These are phyloP conservation scores for Xylaria sp. DNA, from an alignment of 2,329 filamentous ascomycete genomes.

Conservation along the genomic window DNA sequence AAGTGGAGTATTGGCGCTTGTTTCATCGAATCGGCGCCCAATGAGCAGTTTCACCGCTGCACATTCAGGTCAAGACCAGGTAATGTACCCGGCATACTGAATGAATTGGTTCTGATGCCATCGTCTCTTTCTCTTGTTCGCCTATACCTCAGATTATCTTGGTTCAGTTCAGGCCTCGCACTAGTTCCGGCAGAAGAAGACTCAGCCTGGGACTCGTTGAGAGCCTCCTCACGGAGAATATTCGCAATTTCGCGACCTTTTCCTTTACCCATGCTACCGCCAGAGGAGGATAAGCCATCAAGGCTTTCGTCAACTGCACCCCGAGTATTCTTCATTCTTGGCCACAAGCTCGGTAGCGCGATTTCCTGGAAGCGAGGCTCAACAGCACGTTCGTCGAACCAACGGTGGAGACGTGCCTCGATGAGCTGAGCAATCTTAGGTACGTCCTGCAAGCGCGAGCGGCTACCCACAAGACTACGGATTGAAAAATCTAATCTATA, in stretches of 20 bases:
- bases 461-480: constrained; percentile 80
- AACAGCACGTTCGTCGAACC: constrained; percentile 89
- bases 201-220: constrained; percentile 61
- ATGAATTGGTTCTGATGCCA: constrained; percentile 51
- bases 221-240: constrained; percentile 63
- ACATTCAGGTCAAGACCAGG: constrained; percentile 53
- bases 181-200: constrained; percentile 44
- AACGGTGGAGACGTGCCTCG: constrained; percentile 81
- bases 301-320: constrained; percentile 71
- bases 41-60: constrained; percentile 40
- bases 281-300: constrained; percentile 55
- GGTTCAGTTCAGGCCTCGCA: constrained; percentile 47
- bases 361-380: constrained; percentile 91
- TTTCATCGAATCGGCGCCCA: constrained; percentile 12
- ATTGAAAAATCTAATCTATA: constrained; percentile 87
- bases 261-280: constrained; percentile 62
- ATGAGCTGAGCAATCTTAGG: constrained; percentile 89
- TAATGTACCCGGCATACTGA: constrained; percentile 61
- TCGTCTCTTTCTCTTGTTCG: constrained; percentile 52
- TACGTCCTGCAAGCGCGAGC: constrained; percentile 84
- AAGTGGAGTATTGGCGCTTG: constrained; percentile 16
- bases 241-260: constrained; percentile 66
- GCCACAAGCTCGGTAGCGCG: constrained; percentile 84
- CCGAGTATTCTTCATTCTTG: constrained; percentile 83
- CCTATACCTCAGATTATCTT: constrained; percentile 53